phyloP scores from a whole-genome alignment of 352 stramenopile genomes.

The Globisporangium takayamanum region DNA sequence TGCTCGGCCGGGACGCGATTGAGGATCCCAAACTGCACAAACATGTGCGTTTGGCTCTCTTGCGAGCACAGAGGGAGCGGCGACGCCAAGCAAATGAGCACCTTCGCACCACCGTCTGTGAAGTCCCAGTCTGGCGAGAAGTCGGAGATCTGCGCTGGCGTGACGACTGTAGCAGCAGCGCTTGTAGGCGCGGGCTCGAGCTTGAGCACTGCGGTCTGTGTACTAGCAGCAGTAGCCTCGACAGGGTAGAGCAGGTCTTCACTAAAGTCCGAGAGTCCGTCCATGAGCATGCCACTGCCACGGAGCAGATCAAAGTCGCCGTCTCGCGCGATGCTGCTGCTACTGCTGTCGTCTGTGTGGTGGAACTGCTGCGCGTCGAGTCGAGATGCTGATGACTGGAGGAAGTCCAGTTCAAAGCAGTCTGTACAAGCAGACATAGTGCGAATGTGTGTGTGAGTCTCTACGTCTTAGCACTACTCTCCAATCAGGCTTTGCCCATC shows the following conservation, averaged over 20 bases:
- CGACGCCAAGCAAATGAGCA: conserved; percentile 69
- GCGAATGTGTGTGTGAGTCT: neutral
- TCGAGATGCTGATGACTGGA: conserved; percentile 12
- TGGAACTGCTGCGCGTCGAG: neutral
- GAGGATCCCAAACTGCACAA: conserved; percentile 63
- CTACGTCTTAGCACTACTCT: too few relatives aligned
- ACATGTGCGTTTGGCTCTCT: conserved; percentile 28
- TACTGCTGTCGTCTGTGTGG: neutral
- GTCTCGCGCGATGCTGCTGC: neutral
- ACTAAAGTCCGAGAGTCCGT: conserved; percentile 16
- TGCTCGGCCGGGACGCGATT: conserved; percentile 43
- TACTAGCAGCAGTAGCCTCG: conserved; percentile 8
- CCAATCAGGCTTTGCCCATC: too few relatives aligned
- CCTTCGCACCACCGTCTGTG: conserved; percentile 61
- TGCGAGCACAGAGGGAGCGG: conserved; percentile 25
- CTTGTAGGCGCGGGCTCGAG: too few relatives aligned
- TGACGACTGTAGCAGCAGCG: conserved; percentile 12
- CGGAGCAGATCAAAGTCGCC: conserved; percentile 12
- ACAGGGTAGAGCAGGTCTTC: conserved; percentile 27
- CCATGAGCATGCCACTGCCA: conserved; percentile 8
- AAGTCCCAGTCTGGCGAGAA: conserved; percentile 86
- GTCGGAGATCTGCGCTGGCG: conserved; percentile 58
- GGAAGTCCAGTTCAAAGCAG: conserved; percentile 47
- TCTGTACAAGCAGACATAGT: conserved; percentile 18
- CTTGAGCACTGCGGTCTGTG: neutral